phyloP scores from a whole-genome alignment of 2,329 filamentous ascomycete species.

The Thelonectria rubi region DNA sequence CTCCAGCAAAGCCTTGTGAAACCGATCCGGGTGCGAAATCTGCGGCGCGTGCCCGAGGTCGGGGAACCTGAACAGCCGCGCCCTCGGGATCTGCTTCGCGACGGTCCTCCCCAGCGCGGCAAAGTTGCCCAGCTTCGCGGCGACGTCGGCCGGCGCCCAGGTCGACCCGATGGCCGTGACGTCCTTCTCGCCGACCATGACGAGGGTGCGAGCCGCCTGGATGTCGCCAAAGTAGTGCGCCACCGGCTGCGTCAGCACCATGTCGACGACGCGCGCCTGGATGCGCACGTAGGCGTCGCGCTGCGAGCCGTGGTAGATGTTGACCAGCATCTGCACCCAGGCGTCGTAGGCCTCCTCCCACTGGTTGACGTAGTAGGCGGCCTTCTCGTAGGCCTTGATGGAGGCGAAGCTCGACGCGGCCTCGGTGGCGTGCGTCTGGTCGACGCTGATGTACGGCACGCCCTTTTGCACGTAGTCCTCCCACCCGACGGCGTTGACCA shows the following conservation, averaged over 20 bases:
- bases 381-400: conserved; percentile 57
- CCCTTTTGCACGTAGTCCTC: conserved; percentile 62
- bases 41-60: conserved; percentile 63
- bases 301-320: conserved; percentile 58
- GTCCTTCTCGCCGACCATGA: conserved; percentile 62
- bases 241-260: conserved; percentile 63
- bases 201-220: conserved; percentile 54
- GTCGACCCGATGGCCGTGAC: conserved; percentile 64
- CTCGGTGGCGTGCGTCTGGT: conserved; percentile 51
- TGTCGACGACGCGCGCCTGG: conserved; percentile 62
- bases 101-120: conserved; percentile 58
- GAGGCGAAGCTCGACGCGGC: conserved; percentile 52
- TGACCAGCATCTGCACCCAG: conserved; percentile 64
- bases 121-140: conserved; percentile 58
- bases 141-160: conserved; percentile 57
- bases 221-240: conserved; percentile 59
- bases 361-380: conserved; percentile 57
- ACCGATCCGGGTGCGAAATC: conserved; percentile 58
- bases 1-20: conserved; percentile 55
- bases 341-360: conserved; percentile 61
- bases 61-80: conserved; percentile 56
- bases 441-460: conserved; percentile 57
- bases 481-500: conserved; percentile 62
- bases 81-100: conserved; percentile 54
- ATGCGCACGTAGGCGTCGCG: conserved; percentile 55